Evolutionary conservation across 2,329 filamentous ascomycete genomes (phyloP), one percentile per base, ranked within the genome.

Genomic region (Pleoardoris graminearum): DNA sequence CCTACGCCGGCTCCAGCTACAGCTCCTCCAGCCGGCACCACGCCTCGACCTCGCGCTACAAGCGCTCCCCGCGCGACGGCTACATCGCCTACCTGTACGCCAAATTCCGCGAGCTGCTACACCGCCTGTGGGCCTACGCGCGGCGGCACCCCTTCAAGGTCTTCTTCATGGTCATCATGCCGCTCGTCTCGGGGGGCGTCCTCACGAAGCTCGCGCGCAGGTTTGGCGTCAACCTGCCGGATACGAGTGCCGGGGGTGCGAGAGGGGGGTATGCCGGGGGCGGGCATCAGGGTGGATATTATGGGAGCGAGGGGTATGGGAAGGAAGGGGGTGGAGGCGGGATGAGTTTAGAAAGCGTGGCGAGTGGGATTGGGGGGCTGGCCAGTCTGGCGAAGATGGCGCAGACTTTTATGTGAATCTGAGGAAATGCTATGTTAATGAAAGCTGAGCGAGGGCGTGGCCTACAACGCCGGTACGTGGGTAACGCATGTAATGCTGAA

Each of bases 131-230:
- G 71, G 84, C 87, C 71, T 96, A 93, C 76, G 88, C 90, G 65
- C 88, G 90, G 70, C 82, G 85, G 32, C 88, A 97, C 76, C 93
- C 92, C 0, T 77, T 91, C 69, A 95, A 95, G 76, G 89, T 96
- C 42, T 89, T 97, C 78, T 89, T 97, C 78, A 83, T 91, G 57
- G 87, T 96, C 57, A 82, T 97, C 65, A 85, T 97, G 82, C 93
- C 93, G 8, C 81, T 97, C 52, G 78, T 97, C 65, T 91, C 88
- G 1, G 90, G 90, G 46, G 93, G 93, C 27, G 88, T 90, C 23
- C 76, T 97, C 60, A 86, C 86, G 7, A 89, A 88, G 41, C 78
- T 97, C 38, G 82, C 96, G 39, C 83, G 84, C 32, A 85, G 86
- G 68, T 89, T 97, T 72, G 92, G 92, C 19, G 79, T 97, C 55